Evolutionary conservation across 345 rosid species (phyloP).

Genomic region (Euphorbia pulcherrima): DNA sequence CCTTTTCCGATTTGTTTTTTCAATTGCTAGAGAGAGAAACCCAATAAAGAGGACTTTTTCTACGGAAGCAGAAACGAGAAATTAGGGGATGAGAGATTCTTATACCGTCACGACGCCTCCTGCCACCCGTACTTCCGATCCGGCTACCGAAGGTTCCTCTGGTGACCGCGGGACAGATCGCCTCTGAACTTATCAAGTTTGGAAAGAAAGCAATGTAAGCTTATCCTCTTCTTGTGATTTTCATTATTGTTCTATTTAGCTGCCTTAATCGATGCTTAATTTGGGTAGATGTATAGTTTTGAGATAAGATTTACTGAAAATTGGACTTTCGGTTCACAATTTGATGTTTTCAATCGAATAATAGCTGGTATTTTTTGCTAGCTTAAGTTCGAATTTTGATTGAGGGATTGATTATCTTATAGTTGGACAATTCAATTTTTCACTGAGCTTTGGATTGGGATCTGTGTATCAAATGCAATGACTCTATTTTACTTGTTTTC

Average conservation of each 20-base stretch:
- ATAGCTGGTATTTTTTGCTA: neutral
- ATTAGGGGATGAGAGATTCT: slow-evolving; percentile 14
- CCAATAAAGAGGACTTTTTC: neutral
- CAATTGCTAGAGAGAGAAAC: neutral
- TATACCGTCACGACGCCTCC: slow-evolving; percentile 24
- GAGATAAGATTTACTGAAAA: neutral
- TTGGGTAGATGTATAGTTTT: neutral
- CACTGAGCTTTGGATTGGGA: no score
- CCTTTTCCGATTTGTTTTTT: neutral
- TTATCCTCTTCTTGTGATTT: slow-evolving; percentile 7
- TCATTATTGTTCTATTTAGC: neutral
- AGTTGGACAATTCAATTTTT: neutral
- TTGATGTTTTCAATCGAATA: neutral
- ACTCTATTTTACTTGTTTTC: neutral
- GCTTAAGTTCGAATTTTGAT: neutral
- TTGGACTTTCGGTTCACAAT: neutral
- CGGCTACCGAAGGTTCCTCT: no score
- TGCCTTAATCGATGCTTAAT: neutral
- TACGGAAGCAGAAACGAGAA: neutral
- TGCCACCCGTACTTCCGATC: slow-evolving; percentile 14
- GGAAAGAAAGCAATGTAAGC: slow-evolving; percentile 96
- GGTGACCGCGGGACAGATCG: slow-evolving; percentile 33
- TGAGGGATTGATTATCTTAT: slow-evolving; percentile 3
- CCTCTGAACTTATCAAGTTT: slow-evolving; percentile 69
- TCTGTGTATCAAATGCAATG: slow-evolving; percentile 5